Evolutionary conservation across 2,329 filamentous ascomycete genomes (phyloP), one percentile per base, ranked within the genome.

Genomic region (Fusarium sp.): DNA sequence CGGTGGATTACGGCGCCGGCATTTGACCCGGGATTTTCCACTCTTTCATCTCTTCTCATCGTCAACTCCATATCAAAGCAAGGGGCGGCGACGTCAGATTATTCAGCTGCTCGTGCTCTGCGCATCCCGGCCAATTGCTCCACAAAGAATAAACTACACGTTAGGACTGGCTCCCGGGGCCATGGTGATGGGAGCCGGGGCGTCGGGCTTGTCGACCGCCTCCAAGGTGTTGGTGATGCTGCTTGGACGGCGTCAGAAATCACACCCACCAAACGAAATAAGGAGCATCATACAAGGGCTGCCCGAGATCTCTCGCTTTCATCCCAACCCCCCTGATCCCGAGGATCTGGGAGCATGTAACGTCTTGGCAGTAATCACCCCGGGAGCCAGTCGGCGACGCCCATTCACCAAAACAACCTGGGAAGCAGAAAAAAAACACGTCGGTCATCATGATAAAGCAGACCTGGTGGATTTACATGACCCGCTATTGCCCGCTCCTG

Each of bases 401-500:
- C 40, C 35, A 27, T 25, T 27, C n/a, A 45, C n/a, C 40, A 62
- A 47, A 47, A 60, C 33, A 22, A 18, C 18, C 13, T 29, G 61
- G 29, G 25, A 31, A 3, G 33, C 3, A 27, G 14, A 22, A 54
- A n/a, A 42, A 35, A 52, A 54, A 31, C n/a, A 33, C 18, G 50
- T 54, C 50, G 27, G 50, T 33, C 50, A 54, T 54, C 27, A 54
- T 54, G 50, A 54, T n/a, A 54, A 54, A 54, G 10, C 50, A 54
- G 50, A 54, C 18, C 10, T 54, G 50, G 50, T 54, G 63, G 69
- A 70, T 42, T 62, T 38, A 29, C 57, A 16, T 27, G 45, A 59
- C 71, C 71, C 71, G 65, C 72, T 74, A 54, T 72, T 74, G 71
- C 66, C 71, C 71, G 71, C 62, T 63, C 22, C 35, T 52, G 42